phyloP scores from a whole-genome alignment of 2,329 filamentous ascomycete genomes.

The Penicillium paneum region DNA sequence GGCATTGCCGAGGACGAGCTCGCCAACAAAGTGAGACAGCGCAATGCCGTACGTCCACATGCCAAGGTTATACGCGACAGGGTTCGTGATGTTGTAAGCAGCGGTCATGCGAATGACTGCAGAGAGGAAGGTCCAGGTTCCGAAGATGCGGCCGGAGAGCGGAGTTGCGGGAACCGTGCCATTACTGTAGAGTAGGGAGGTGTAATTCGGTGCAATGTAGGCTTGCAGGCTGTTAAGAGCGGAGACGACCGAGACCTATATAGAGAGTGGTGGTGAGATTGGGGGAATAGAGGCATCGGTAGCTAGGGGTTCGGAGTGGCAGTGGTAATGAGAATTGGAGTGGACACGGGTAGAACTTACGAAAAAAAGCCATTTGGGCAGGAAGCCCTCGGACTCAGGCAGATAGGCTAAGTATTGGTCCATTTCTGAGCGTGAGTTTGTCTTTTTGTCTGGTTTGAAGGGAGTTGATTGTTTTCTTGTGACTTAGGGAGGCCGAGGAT shows the following conservation, averaged over 20 bases:
- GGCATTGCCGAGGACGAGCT: slow-evolving; percentile 75
- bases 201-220: slow-evolving; percentile 75
- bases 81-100: slow-evolving; percentile 73
- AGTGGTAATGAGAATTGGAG: background rate
- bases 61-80: slow-evolving; percentile 72
- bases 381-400: slow-evolving; percentile 47
- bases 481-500: slow-evolving; percentile 18
- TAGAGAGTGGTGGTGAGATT: slow-evolving; percentile 1
- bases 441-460: background rate
- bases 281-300: background rate
- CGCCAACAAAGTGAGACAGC: slow-evolving; percentile 71
- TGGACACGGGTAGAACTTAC: slow-evolving; percentile 41
- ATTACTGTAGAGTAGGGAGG: slow-evolving; percentile 73
- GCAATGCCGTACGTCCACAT: slow-evolving; percentile 80
- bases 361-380: slow-evolving; percentile 65
- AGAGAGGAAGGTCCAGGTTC: slow-evolving; percentile 80
- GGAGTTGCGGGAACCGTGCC: slow-evolving; percentile 63
- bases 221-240: slow-evolving; percentile 82
- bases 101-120: slow-evolving; percentile 76
- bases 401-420: slow-evolving; percentile 31
- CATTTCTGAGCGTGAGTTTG: slow-evolving; percentile 18
- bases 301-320: background rate
- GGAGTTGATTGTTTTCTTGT: slow-evolving; percentile 1
- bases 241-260: slow-evolving; percentile 70
- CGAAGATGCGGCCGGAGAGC: slow-evolving; percentile 75